Evolutionary conservation across 1,284 basidiomycete species (phyloP).

Genomic region (Tylopilus sp.): DNA sequence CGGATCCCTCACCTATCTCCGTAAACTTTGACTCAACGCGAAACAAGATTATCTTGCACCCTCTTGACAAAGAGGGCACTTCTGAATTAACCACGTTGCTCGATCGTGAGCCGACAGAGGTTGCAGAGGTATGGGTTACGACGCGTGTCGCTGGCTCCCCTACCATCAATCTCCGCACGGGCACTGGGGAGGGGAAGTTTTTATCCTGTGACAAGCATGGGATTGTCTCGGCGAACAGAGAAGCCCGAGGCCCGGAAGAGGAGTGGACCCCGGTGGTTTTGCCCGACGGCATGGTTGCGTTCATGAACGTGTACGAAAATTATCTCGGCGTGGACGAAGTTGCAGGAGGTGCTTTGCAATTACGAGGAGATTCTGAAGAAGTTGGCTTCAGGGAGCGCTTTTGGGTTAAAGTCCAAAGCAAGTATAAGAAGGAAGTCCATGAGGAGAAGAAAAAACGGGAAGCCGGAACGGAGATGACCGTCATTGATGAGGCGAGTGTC

Average conservation of each 20-base stretch:
- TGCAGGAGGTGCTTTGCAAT: constrained; percentile 70
- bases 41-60: constrained; percentile 59
- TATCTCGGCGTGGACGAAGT: constrained; percentile 80
- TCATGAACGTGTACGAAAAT: constrained; percentile 83
- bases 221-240: constrained; percentile 74
- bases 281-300: constrained; percentile 76
- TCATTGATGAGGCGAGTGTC: constrained; percentile 63
- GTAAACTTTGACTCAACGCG: constrained; percentile 77
- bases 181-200: constrained; percentile 83
- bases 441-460: constrained; percentile 77
- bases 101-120: constrained; percentile 68
- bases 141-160: constrained; percentile 76
- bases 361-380: constrained; percentile 80
- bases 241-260: constrained; percentile 82
- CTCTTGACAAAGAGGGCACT: constrained; percentile 58
- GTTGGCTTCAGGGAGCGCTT: constrained; percentile 80
- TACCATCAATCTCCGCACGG: constrained; percentile 79
- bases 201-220: constrained; percentile 82
- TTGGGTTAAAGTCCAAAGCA: constrained; percentile 86
- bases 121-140: constrained; percentile 85
- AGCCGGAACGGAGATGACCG: constrained; percentile 48
- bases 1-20: constrained; percentile 68
- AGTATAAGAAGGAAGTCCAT: constrained; percentile 83
- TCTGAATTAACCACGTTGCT: constrained; percentile 44
- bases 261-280: constrained; percentile 80